Conservation (phyloP, 169 alveolate genomes). For the Cryptosporidium sp. region DNA sequence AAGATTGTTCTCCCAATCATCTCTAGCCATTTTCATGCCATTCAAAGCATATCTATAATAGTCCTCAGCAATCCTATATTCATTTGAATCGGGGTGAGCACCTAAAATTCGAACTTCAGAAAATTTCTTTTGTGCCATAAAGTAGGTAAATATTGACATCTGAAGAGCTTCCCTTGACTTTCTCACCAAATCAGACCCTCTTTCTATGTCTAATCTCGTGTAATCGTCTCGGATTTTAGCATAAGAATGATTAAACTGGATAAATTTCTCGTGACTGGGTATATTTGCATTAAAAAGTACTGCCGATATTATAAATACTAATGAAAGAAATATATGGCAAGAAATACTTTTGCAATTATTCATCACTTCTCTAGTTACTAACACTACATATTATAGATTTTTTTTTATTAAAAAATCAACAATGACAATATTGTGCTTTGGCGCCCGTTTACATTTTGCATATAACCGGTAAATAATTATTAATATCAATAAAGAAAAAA, state of each 20-base stretch:
- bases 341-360: neutral
- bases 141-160: conserved; percentile 3
- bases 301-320: neutral
- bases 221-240: conserved; percentile 6
- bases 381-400: neutral
- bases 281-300: neutral
- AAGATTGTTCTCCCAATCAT: conserved; percentile 23
- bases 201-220: conserved; percentile 12
- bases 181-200: conserved; percentile 2
- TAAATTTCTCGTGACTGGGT: neutral
- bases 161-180: conserved; percentile 4
- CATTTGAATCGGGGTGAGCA: neutral
- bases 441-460: neutral
- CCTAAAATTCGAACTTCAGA: neutral
- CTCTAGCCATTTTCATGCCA: conserved; percentile 7
- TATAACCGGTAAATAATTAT: too few species aligned
- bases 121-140: conserved; percentile 19
- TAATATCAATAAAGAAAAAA: too few species aligned
- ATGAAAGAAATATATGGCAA: neutral
- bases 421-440: neutral
- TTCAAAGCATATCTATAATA: neutral
- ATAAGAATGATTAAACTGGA: neutral
- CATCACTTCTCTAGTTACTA: neutral
- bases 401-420: neutral
- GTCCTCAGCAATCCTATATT: neutral